Conservation (phyloP, 2,329 filamentous ascomycete genomes). For the Aspergillus sp. region DNA sequence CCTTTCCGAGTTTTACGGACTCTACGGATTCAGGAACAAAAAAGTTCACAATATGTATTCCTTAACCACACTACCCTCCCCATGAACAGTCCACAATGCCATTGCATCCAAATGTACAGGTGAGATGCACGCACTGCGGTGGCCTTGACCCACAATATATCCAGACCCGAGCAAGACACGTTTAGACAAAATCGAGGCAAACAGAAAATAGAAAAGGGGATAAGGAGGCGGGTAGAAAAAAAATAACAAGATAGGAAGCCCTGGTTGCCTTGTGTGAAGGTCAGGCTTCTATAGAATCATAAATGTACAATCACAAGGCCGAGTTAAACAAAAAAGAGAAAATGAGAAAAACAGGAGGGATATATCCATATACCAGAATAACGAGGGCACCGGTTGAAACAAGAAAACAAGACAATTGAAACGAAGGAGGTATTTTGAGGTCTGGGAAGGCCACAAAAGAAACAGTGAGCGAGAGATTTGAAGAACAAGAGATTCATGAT, state of each 20-base stretch:
- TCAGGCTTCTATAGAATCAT: conserved; percentile 7
- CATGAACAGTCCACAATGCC: background rate
- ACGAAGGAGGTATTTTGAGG: conserved; percentile 1
- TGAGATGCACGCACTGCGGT: conserved; percentile 7
- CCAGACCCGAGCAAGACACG: background rate
- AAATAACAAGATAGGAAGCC: conserved; percentile 3
- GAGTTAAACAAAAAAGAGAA: too few species aligned
- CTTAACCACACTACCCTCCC: conserved; percentile 4
- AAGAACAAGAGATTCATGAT: background rate
- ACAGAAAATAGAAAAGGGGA: conserved; percentile 2
- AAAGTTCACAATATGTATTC: conserved; percentile 8
- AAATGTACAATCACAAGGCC: conserved; percentile 16
- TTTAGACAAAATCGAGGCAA: background rate
- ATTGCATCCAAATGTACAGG: conserved; percentile 12
- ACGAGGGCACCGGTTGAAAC: conserved; percentile 5
- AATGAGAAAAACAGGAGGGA: background rate
- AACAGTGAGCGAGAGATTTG: conserved; percentile 4
- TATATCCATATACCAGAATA: conserved; percentile 4
- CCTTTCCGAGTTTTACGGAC: too few species aligned
- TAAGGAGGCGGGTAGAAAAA: conserved; percentile 5
- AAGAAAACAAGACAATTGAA: background rate
- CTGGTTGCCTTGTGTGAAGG: background rate
- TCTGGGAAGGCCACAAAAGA: conserved; percentile 4
- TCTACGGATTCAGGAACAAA: background rate
- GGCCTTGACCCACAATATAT: conserved; percentile 7